phyloP scores from a whole-genome alignment of 345 rosid genomes.

The Moricandia arvensis region DNA sequence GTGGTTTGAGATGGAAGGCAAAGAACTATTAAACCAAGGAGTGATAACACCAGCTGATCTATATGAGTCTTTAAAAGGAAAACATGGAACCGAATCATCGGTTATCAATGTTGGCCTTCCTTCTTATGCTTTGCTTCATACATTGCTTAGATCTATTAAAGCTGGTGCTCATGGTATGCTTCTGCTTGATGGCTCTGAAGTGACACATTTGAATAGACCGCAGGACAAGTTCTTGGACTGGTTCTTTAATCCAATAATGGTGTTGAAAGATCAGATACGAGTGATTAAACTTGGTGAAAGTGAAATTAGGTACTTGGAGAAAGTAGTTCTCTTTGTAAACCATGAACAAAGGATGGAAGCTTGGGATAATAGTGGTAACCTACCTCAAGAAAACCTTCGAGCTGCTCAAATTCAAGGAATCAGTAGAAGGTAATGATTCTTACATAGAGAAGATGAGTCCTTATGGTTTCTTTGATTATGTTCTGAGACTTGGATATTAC shows the following conservation, averaged over 20 bases:
- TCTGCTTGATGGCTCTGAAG: constrained; percentile 60
- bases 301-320: constrained; percentile 65
- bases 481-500: neutral
- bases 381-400: constrained; percentile 57
- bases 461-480: neutral
- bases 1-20: constrained; percentile 62
- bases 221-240: constrained; percentile 72
- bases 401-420: constrained; percentile 80
- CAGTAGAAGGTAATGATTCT: constrained; percentile 64
- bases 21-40: constrained; percentile 55
- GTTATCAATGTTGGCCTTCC: constrained; percentile 62
- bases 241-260: constrained; percentile 71
- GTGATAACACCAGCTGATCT: constrained; percentile 53
- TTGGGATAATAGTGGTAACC: constrained; percentile 52
- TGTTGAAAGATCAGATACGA: constrained; percentile 68
- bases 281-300: constrained; percentile 54
- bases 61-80: constrained; percentile 54
- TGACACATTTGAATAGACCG: constrained; percentile 64
- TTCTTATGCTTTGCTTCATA: constrained; percentile 54
- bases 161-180: constrained; percentile 60
- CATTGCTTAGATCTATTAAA: constrained; percentile 57
- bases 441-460: neutral
- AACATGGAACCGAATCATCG: constrained; percentile 45
- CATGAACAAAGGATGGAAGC: constrained; percentile 48
- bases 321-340: constrained; percentile 60